Percentiles rank a stretch among this genome's conserved stretches.
phyloP scores from a whole-genome alignment of 768 basidiomycete species.

The Omphalotus guepiniiformis region DNA sequence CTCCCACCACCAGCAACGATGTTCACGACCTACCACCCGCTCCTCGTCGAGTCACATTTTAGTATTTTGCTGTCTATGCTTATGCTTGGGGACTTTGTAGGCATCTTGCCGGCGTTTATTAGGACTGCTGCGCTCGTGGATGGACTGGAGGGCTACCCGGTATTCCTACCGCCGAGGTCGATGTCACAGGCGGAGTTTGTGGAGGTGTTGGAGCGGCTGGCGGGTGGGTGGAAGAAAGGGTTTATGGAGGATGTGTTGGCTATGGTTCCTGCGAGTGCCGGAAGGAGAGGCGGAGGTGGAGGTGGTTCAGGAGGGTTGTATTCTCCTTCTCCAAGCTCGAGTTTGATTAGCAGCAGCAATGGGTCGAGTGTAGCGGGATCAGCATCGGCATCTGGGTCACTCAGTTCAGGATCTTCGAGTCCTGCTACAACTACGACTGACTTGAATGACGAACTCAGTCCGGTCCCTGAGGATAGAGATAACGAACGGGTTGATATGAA shows the following conservation, averaged over 20 bases:
- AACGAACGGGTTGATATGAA: not conserved
- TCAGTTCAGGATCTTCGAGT: conserved; percentile 2
- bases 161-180: conserved; percentile 82
- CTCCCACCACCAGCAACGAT: conserved; percentile 48
- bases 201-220: conserved; percentile 79
- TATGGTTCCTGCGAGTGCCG: not conserved
- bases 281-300: too few species aligned
- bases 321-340: not conserved
- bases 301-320: conserved; percentile 38
- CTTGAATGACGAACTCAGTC: not conserved
- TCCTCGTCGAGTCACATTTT: conserved; percentile 85
- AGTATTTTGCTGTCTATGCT: conserved; percentile 70
- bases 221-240: conserved; percentile 69
- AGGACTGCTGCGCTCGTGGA: conserved; percentile 69
- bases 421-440: conserved; percentile 6
- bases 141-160: conserved; percentile 82
- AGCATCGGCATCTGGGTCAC: not conserved
- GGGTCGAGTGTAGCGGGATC: not conserved
- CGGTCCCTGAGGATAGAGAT: not conserved
- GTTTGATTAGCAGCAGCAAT: not conserved
- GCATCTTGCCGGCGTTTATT: conserved; percentile 59
- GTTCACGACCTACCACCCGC: conserved; percentile 88
- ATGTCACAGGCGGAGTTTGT: conserved; percentile 90
- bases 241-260: not conserved
- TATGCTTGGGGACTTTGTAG: conserved; percentile 71